Base-by-base conservation (phyloP, 345 rosid species). In the Ceriops decandra region DNA sequence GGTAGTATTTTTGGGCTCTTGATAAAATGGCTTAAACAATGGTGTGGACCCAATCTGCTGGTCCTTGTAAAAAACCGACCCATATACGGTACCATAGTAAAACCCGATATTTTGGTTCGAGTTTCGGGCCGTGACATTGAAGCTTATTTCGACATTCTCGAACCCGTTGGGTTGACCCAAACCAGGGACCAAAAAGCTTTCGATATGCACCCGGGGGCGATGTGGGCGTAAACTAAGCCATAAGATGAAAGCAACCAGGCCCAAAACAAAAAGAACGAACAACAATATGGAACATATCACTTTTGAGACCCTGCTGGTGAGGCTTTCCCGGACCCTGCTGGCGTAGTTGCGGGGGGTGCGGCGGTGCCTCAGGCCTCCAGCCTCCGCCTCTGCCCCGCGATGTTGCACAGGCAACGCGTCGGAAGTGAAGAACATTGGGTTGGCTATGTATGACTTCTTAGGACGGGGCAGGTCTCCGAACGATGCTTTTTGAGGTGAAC, bases 191-290 rank as follows among this genome's bases (percentile, higher is more conserved):
- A 82, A 82, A 67, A 89, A 91, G 9, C 76, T 80, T 1, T 60
- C 52, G 64, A 91, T 63, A 49, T 70, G 71, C 72, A 91, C n/a
- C 65, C 95, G 77, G 0, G 98, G 98, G 2, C 96, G 79, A 63
- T 93, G 96, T 0, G 97, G 98, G 20, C 95, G 96, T 38, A 93
- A 82, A 75, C 92, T 86, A 46, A 93, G 88, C 91, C 92, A 91
- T 27, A 87, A 26, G 60, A 91, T 79, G 79, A 95, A 95, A 5
- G 72, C 58, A 36, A 88, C 53, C 61, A 84, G 60, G 70, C 89
- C 88, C 2, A 61, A 13, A 36, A 85, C 22, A 32, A 93, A 60
- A 20, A 93, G 82, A 63, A 88, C 68, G 53, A 77, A 71, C 71
- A 93, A 67, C 74, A 91, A 77, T 1, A 80, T 59, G 30, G 83